Evolutionary conservation across 805 yeast genomes (phyloP), one percentile per base, ranked within the genome.

Genomic region (Lipomyces chichibuensis): DNA sequence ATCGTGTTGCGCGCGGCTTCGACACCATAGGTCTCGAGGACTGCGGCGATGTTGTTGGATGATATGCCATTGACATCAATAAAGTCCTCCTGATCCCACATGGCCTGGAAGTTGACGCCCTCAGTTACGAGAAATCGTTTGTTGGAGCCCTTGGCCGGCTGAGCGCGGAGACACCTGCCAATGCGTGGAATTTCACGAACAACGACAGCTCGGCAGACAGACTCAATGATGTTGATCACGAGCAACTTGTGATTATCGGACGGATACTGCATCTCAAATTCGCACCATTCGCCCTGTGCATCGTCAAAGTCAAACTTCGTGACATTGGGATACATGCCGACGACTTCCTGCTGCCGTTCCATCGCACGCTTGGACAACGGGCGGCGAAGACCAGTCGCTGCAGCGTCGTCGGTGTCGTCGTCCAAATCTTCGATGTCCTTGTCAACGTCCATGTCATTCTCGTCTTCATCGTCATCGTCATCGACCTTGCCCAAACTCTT

Each of bases 1-100:
- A 95, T 91, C 43, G 99, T 95, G 79, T 92, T 92, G 80, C 99
- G 87, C 25, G 99, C 99, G 59, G 99, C 99, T 81, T 96, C 99
- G 62, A 94, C 99, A 78, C 99, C 99, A 75, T 95, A 95, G 0
- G 96, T 91, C 72, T 83, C 85, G 75, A 96, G 83, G 2, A 95
- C 97, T 20, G 97, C 91, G 52, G 91, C 88, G 72, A 95, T 88
- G 80, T 95, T 99, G 83, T 95, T 95, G 8, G 98, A 92, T 1
- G 90, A 84, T 74, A 95, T 91, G 66, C 88, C 89, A 77, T 95
- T 90, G 70, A 94, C 97, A 75, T 93, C 90, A 72, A 95, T 85
- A 79, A 95, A 92, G 71, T 90, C 92, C 72, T 92, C 94, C 80
- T 94, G 97, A 63, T 92, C 97, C 98, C 99, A 95, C 96, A 95